These are phyloP conservation scores for Aspergillus cejpii DNA, from an alignment of 2,329 filamentous ascomycete genomes.

Conservation along the genomic window DNA sequence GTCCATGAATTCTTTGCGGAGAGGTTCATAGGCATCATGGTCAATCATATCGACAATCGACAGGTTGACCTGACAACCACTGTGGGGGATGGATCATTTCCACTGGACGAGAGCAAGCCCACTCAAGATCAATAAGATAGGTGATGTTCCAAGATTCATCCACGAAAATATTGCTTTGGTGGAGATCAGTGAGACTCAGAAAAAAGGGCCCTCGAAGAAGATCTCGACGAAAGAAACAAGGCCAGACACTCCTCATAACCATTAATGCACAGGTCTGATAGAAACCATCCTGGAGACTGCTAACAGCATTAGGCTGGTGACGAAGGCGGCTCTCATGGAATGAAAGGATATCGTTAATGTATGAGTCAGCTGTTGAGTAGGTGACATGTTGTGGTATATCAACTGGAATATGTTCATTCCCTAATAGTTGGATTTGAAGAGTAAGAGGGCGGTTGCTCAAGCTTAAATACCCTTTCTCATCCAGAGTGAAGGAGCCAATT, in stretches of 20 bases:
- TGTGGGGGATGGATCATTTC: slow-evolving; percentile 21
- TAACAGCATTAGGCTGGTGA: slow-evolving; percentile 24
- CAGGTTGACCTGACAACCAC: slow-evolving; percentile 20
- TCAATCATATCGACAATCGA: slow-evolving; percentile 14
- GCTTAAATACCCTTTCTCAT: slow-evolving; percentile 20
- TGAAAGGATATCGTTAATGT: slow-evolving; percentile 2
- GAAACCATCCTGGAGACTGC: slow-evolving; percentile 9
- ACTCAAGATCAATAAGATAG: slow-evolving; percentile 21
- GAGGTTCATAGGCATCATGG: slow-evolving; percentile 4
- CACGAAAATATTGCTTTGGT: slow-evolving; percentile 30
- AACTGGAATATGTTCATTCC: slow-evolving; percentile 6
- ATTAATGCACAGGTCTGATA: slow-evolving; percentile 18
- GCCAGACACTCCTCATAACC: slow-evolving; percentile 25
- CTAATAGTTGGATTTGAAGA: slow-evolving; percentile 8
- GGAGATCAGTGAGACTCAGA: slow-evolving; percentile 27
- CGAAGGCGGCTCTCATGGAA: slow-evolving; percentile 9
- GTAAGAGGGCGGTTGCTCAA: slow-evolving; percentile 15
- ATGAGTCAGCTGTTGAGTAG: slow-evolving; percentile 2
- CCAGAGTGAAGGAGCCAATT: slow-evolving; percentile 32
- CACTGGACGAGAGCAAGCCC: slow-evolving; percentile 18
- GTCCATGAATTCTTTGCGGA: slow-evolving; percentile 6
- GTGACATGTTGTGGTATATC: neutral
- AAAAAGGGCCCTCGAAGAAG: slow-evolving; percentile 32
- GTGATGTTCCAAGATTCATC: slow-evolving; percentile 22
- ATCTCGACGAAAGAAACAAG: slow-evolving; percentile 25